phyloP scores from a whole-genome alignment of 2,329 filamentous ascomycete species.

The Penicillium sp. region DNA sequence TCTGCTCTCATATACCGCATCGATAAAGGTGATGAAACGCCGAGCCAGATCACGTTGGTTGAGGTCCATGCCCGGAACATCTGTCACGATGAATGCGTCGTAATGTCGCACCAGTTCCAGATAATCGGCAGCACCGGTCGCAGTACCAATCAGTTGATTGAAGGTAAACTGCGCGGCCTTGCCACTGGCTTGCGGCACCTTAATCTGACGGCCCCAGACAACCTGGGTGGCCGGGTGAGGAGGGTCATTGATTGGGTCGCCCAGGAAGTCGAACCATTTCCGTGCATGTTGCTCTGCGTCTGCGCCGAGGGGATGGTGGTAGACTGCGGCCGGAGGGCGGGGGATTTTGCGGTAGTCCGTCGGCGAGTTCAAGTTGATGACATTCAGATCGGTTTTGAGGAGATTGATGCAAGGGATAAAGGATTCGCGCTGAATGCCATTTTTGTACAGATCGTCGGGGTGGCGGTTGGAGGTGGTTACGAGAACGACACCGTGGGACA shows the following conservation, averaged over 20 bases:
- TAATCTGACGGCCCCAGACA: constrained; percentile 90
- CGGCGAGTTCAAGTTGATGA: constrained; percentile 90
- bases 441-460: constrained; percentile 94
- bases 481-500: constrained; percentile 94
- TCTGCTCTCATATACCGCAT: constrained; percentile 82
- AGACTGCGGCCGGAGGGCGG: constrained; percentile 86
- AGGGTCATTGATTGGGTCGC: constrained; percentile 71
- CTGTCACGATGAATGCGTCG: constrained; percentile 86
- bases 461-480: constrained; percentile 97
- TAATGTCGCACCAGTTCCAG: constrained; percentile 87
- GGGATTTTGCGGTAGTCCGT: constrained; percentile 98
- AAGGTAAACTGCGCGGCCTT: constrained; percentile 89
- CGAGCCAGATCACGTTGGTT: constrained; percentile 81
- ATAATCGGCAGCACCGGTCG: constrained; percentile 92
- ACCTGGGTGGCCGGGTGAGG: constrained; percentile 75
- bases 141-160: constrained; percentile 80
- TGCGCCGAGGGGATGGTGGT: constrained; percentile 80
- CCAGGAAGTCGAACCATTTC: constrained; percentile 94
- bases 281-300: constrained; percentile 77
- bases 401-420: constrained; percentile 95
- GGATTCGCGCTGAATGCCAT: constrained; percentile 91
- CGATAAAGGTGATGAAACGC: constrained; percentile 95
- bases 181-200: constrained; percentile 83
- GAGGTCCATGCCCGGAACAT: constrained; percentile 87
- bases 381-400: constrained; percentile 75